Percentiles rank a stretch among this genome's conserved stretches.
These are phyloP conservation scores for Nakaseomyces sp. DNA, from an alignment of 1,139 yeast genomes.

Conservation along the genomic window DNA sequence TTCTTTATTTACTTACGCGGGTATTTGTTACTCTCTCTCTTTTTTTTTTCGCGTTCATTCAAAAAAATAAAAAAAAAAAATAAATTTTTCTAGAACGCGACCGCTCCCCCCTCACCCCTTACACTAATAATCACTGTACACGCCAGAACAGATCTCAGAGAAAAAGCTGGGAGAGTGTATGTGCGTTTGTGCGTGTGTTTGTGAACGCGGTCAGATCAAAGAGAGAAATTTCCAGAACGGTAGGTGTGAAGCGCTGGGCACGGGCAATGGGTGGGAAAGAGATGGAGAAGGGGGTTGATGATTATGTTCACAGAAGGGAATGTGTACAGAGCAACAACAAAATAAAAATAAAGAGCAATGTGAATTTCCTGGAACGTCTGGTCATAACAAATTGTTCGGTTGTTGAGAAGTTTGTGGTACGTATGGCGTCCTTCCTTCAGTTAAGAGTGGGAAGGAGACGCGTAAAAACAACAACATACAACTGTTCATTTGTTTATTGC, in stretches of 20 bases:
- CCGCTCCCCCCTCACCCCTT: too few relatives aligned
- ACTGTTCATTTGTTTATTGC: too few relatives aligned
- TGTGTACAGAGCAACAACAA: background rate
- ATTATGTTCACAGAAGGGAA: too few relatives aligned
- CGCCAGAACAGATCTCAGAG: background rate
- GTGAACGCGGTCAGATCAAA: too few relatives aligned
- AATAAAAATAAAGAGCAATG: background rate
- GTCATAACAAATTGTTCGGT: slow-evolving; percentile 1
- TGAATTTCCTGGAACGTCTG: slow-evolving; percentile 5
- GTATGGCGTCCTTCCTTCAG: too few relatives aligned
- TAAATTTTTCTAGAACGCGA: too few relatives aligned
- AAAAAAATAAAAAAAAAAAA: too few relatives aligned
- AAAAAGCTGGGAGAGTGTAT: too few relatives aligned
- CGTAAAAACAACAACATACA: too few relatives aligned
- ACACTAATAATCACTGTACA: background rate
- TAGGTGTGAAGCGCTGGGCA: background rate
- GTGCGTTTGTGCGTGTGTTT: background rate
- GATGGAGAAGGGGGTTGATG: too few relatives aligned
- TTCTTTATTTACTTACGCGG: background rate
- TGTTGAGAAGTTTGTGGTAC: background rate
- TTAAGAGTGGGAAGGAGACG: too few relatives aligned
- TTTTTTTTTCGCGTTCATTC: background rate
- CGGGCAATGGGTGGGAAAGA: too few relatives aligned
- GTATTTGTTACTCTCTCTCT: background rate
- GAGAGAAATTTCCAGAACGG: background rate